These are phyloP conservation scores for Morella rubra DNA, from an alignment of 306 rosid genomes.

Conservation along the genomic window DNA sequence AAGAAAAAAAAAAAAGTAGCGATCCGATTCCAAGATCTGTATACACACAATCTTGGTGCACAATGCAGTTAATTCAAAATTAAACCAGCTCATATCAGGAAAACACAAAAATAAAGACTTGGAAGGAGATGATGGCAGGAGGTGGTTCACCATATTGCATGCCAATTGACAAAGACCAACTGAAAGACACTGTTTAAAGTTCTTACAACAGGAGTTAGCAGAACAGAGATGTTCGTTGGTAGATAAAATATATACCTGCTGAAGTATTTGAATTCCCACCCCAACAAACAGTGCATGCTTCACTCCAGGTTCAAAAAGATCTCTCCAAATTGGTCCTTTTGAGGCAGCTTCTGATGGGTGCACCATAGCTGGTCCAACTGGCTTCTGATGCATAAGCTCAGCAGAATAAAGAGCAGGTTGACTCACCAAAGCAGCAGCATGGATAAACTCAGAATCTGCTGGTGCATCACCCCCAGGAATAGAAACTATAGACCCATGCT, in stretches of 20 bases:
- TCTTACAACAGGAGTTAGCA: neutral
- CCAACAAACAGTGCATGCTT: constrained; percentile 83
- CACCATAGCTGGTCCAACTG: constrained; percentile 70
- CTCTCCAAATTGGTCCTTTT: constrained; percentile 51
- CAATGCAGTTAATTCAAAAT: too few species aligned
- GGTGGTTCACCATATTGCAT: constrained; percentile 22
- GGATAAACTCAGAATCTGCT: constrained; percentile 57
- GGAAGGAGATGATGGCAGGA: neutral
- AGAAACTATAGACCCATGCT: constrained; percentile 74
- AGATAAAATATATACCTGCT: constrained; percentile 62
- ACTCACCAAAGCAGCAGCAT: constrained; percentile 80
- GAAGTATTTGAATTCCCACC: constrained; percentile 87
- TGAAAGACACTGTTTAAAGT: neutral
- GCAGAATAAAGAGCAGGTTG: constrained; percentile 51
- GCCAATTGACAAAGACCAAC: neutral
- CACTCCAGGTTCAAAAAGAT: constrained; percentile 82
- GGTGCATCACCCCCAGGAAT: constrained; percentile 64
- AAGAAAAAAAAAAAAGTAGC: constrained; percentile 1
- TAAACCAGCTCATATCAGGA: neutral
- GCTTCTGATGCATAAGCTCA: constrained; percentile 62
- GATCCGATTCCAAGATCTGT: too few species aligned
- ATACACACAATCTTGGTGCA: too few species aligned
- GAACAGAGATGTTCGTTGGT: constrained; percentile 4
- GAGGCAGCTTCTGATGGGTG: constrained; percentile 40
- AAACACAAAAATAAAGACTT: neutral